Evolutionary conservation across 495 filamentous ascomycete genomes (phyloP).

Genomic region (Daldinia loculata): DNA sequence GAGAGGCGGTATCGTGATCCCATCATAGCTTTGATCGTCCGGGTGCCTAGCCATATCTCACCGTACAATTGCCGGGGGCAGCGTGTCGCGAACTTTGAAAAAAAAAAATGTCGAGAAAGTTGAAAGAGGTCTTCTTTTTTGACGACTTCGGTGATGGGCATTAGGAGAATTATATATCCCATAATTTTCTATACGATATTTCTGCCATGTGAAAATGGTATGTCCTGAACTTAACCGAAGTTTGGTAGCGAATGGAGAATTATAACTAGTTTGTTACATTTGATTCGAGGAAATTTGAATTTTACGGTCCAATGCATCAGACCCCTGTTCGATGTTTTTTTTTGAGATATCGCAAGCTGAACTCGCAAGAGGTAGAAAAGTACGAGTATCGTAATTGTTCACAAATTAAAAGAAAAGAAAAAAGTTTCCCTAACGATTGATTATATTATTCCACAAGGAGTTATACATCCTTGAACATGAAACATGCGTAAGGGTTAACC

Average conservation of each 20-base stretch:
- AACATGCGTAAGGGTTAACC: background rate
- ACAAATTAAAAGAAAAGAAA: too few relatives aligned
- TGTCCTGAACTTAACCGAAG: background rate
- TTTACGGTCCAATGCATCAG: background rate
- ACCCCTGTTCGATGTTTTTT: background rate
- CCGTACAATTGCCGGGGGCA: background rate
- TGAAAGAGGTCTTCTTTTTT: background rate
- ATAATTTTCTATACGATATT: too few relatives aligned
- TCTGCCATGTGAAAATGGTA: background rate
- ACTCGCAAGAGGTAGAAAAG: background rate
- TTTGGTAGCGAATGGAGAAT: slow-evolving; percentile 6
- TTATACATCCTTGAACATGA: background rate
- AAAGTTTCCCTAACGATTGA: background rate
- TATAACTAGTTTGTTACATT: background rate
- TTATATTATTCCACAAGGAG: background rate
- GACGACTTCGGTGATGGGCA: background rate
- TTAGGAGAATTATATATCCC: background rate
- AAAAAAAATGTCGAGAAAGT: background rate
- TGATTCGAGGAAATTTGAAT: background rate
- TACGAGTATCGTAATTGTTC: background rate
- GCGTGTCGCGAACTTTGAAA: background rate
- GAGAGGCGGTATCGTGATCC: background rate
- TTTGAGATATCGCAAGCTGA: background rate
- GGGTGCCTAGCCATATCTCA: background rate
- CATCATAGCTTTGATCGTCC: slow-evolving; percentile 2